Evolutionary conservation across 495 filamentous ascomycete genomes (phyloP), one percentile per base, ranked within the genome.

Genomic region (Emericellopsis terricola): DNA sequence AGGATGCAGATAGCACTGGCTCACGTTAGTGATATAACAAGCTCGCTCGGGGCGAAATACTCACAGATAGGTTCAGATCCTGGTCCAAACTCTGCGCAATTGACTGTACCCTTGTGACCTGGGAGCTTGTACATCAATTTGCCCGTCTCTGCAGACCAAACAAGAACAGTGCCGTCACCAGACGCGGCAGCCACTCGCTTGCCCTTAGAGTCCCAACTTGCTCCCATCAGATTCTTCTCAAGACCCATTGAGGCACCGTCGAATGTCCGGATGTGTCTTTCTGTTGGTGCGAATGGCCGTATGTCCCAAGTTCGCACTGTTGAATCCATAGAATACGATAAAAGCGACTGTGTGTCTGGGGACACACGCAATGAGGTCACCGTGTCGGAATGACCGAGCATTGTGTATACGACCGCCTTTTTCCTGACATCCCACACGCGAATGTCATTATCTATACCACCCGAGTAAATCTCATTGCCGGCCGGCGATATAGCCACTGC

Each of bases 261-360:
- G 48, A 81, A 96, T 0, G 81, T 85, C 31, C 66, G 72, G 35
- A 94, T 64, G 31, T 83, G 75, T 35, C 89, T 67, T 47, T 94
- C 81, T 0, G 73, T 65, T 0, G 89, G 83, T 2, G 91, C 87
- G 50, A 94, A 99, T 2, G 91, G 86, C 38, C 85, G 68, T 28
- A 99, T 81, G 51, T 99, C 86, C 91, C 89, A 99, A 15, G 85
- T 93, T 38, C 81, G 69, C 10, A 85, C 89, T 0, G 87, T 89
- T 9, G 77, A 83, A 49, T 99, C 89, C 56, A 93, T 84, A 3
- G 83, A 81, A 44, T 92, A 86, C 10, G 89, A 96, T 3, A 96
- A 62, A 16, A 99, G 64, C 9, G 78, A 73, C 47, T 94, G 84
- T 4, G 82, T 80, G 45, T 96, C 91, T 0, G 89, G 89, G 2